phyloP scores from a whole-genome alignment of 768 basidiomycete genomes.

The Xerocomellus intermedius region DNA sequence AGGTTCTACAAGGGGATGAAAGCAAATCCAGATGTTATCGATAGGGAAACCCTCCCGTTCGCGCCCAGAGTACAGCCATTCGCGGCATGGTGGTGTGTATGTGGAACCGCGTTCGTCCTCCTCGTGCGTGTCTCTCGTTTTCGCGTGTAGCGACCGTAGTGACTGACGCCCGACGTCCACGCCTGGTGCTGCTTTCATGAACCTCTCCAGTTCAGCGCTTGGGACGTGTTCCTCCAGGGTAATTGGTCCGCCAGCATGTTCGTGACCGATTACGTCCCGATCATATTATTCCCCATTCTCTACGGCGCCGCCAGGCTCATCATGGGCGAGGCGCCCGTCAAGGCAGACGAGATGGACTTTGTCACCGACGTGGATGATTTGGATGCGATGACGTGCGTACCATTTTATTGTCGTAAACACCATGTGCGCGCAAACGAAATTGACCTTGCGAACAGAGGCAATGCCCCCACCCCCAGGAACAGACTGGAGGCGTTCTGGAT shows the following conservation, averaged over 20 bases:
- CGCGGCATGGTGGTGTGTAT: conserved; percentile 37
- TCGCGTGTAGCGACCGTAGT: neutral
- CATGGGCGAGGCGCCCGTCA: conserved; percentile 12
- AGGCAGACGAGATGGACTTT: conserved; percentile 26
- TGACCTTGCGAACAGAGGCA: conserved; percentile 9
- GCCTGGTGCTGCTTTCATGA: neutral
- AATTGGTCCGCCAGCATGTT: conserved; percentile 38
- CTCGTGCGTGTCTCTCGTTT: conserved; percentile 32
- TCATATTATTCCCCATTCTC: conserved; percentile 45
- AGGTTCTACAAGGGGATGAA: conserved; percentile 47
- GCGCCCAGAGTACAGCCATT: conserved; percentile 39
- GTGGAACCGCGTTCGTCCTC: conserved; percentile 27
- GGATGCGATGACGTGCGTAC: conserved; percentile 25
- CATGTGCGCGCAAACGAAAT: too few relatives aligned
- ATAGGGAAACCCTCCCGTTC: conserved; percentile 48
- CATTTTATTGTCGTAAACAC: too few relatives aligned
- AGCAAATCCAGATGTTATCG: conserved; percentile 49
- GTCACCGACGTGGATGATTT: conserved; percentile 21
- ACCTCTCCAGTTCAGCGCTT: conserved; percentile 36
- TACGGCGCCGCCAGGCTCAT: conserved; percentile 33
- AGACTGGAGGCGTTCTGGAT: conserved; percentile 23
- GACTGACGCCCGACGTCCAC: neutral
- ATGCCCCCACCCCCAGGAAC: conserved; percentile 27
- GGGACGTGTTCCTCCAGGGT: conserved; percentile 38
- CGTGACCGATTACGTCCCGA: conserved; percentile 41